A percentile compares a stretch with the other conserved stretches of the same genome.
Evolutionary conservation across 495 filamentous ascomycete species (phyloP).

Genomic region (Neurospora cerealis): DNA sequence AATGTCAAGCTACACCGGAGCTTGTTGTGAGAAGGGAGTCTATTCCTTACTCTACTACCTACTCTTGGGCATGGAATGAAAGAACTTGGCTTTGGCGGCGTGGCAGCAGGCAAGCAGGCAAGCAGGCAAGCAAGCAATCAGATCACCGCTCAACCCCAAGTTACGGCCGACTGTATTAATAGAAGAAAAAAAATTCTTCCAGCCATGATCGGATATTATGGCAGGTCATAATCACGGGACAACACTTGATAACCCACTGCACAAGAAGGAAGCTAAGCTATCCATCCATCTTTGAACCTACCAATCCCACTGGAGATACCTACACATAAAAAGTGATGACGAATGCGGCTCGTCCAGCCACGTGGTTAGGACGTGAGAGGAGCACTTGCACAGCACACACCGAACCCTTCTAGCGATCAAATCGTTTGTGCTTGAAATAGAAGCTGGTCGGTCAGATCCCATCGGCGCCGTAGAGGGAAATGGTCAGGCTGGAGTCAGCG

Average conservation of each 20-base stretch:
- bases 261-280: neutral
- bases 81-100: neutral
- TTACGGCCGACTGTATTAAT: neutral
- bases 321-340: neutral
- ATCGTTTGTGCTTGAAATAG: neutral
- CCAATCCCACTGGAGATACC: neutral
- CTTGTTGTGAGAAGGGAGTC: neutral
- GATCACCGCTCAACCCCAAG: neutral
- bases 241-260: neutral
- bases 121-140: neutral
- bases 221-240: neutral
- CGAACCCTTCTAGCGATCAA: neutral
- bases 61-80: neutral
- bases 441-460: neutral
- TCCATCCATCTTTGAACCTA: neutral
- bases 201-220: neutral
- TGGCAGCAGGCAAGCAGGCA: neutral
- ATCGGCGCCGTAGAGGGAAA: neutral
- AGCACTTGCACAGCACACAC: neutral
- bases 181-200: neutral
- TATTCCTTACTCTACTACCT: neutral
- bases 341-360: neutral
- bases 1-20: neutral
- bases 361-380: neutral
- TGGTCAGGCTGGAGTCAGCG: neutral